These are phyloP conservation scores for Candida dajiaensis DNA, from an alignment of 805 yeast species.

Conservation along the genomic window DNA sequence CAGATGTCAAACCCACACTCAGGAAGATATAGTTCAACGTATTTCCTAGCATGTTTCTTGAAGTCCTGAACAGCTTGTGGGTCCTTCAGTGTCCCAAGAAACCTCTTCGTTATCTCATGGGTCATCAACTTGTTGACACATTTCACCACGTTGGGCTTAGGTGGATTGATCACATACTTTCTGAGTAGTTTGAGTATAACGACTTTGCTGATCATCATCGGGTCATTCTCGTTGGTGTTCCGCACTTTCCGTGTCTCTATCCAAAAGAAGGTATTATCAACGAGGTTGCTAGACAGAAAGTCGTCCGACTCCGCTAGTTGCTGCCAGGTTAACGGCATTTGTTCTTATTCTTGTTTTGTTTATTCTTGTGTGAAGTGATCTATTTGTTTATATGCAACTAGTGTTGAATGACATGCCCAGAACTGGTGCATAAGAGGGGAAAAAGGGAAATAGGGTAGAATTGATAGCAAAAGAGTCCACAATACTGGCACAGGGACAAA, in stretches of 20 bases:
- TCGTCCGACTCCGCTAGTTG: conserved; percentile 26
- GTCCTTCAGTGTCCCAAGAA: conserved; percentile 21
- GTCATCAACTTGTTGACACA: conserved; percentile 24
- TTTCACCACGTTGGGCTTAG: conserved; percentile 9
- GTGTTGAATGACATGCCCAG: not conserved
- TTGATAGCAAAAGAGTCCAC: not conserved
- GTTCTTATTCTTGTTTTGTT: not conserved
- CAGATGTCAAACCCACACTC: conserved; percentile 37
- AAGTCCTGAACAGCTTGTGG: conserved; percentile 25
- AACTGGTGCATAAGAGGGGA: not conserved
- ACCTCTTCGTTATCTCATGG: conserved; percentile 21
- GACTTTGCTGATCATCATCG: conserved; percentile 1
- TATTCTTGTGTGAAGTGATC: not conserved
- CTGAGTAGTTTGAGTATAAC: conserved; percentile 6
- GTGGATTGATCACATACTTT: conserved; percentile 9
- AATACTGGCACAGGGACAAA: not conserved
- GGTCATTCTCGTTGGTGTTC: conserved; percentile 2
- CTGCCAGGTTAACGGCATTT: conserved; percentile 15
- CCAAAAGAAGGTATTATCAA: conserved; percentile 25
- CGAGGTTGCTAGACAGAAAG: conserved; percentile 22
- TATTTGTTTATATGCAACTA: not conserved
- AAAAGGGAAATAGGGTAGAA: not conserved
- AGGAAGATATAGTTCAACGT: conserved; percentile 29
- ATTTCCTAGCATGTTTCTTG: conserved; percentile 29
- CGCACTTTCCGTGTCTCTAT: conserved; percentile 22